These are phyloP conservation scores for Solidago caesia DNA, from an alignment of 129 eudicot genomes.

Conservation along the genomic window DNA sequence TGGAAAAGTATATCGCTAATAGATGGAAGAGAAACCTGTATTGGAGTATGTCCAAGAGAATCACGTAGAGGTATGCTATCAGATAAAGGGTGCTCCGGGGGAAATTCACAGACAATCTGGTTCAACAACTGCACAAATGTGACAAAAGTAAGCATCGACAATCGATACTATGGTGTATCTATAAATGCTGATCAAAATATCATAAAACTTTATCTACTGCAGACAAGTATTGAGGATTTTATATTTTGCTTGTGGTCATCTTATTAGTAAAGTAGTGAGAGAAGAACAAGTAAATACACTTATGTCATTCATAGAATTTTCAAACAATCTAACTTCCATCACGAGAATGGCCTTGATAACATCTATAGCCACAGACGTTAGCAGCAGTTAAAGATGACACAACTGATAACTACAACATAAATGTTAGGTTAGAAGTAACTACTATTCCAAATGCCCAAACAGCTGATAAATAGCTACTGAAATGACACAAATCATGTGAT, in stretches of 20 bases:
- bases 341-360: background rate
- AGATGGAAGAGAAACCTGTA: slow-evolving; percentile 44
- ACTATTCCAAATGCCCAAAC: background rate
- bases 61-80: slow-evolving; percentile 53
- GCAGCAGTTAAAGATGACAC: background rate
- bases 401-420: slow-evolving; percentile 8
- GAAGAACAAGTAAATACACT: too few relatives aligned
- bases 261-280: too few relatives aligned
- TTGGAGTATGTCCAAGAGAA: slow-evolving; percentile 67
- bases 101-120: slow-evolving; percentile 65
- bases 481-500: background rate
- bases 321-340: background rate
- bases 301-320: too few relatives aligned
- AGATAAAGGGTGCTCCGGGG: slow-evolving; percentile 63
- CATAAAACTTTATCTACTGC: too few relatives aligned
- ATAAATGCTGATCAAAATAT: background rate
- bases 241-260: too few relatives aligned
- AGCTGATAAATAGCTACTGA: background rate
- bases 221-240: too few relatives aligned
- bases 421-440: background rate
- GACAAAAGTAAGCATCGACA: slow-evolving; percentile 7
- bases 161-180: background rate
- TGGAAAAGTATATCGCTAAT: background rate
- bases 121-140: slow-evolving; percentile 49
- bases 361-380: too few relatives aligned